These are phyloP conservation scores for Aspergillus ostianus DNA, from an alignment of 495 filamentous ascomycete genomes.

Conservation along the genomic window DNA sequence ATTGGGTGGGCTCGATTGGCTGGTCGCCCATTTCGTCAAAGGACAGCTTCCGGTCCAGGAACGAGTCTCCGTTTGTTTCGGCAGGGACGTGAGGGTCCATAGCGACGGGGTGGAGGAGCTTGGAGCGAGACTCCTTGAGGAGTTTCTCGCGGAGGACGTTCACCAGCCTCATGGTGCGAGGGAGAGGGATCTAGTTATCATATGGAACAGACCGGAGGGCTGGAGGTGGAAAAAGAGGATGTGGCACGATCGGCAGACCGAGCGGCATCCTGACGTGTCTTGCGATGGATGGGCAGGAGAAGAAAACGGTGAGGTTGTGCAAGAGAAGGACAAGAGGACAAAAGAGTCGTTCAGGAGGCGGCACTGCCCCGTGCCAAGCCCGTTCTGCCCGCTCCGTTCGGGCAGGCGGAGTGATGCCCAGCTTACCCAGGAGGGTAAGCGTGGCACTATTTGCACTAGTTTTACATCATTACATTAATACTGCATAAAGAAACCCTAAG, in stretches of 20 bases:
- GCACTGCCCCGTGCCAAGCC: neutral
- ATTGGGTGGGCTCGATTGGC: conserved; percentile 52
- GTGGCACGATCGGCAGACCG: conserved; percentile 1
- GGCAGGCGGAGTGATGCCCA: neutral
- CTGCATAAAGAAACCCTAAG: no score
- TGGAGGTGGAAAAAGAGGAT: neutral
- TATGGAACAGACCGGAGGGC: neutral
- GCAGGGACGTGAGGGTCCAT: neutral
- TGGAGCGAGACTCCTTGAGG: neutral
- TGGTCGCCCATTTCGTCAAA: neutral
- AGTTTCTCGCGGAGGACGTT: neutral
- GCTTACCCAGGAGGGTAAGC: no score
- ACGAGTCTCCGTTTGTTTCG: neutral
- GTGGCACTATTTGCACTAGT: no score
- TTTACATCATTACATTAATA: no score
- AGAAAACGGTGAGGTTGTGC: neutral
- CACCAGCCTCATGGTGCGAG: neutral
- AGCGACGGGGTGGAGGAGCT: neutral
- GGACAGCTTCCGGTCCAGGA: conserved; percentile 3
- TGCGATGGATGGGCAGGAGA: neutral
- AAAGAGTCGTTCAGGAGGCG: neutral
- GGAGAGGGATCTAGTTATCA: neutral
- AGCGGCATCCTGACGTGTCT: conserved; percentile 11
- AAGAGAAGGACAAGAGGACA: neutral
- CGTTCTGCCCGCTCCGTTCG: neutral